phyloP scores from a whole-genome alignment of 179 eudicot genomes.

The Patellifolia procumbens region DNA sequence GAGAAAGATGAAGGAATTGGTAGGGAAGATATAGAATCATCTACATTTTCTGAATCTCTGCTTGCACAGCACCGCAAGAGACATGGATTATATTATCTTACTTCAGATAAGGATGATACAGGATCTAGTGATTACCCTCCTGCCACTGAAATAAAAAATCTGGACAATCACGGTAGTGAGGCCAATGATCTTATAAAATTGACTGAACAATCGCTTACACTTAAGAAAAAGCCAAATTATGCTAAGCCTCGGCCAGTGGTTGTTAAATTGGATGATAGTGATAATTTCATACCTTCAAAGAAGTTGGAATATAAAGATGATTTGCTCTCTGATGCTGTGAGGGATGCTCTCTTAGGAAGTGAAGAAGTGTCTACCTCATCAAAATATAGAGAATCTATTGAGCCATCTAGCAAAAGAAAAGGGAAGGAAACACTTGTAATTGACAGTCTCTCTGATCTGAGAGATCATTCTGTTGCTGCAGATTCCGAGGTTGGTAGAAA shows the following conservation, averaged over 20 bases:
- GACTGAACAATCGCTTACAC: constrained; percentile 66
- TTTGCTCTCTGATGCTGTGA: constrained; percentile 72
- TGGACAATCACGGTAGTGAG: constrained; percentile 36
- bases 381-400: constrained; percentile 34
- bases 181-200: constrained; percentile 73
- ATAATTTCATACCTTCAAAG: constrained; percentile 34
- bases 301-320: constrained; percentile 47
- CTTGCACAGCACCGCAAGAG: constrained; percentile 79
- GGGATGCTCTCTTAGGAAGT: constrained; percentile 59
- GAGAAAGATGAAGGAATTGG: constrained; percentile 32
- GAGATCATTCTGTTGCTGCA: constrained; percentile 24
- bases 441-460: constrained; percentile 33
- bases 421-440: constrained; percentile 52
- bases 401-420: constrained; percentile 42
- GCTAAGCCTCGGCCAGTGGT: constrained; percentile 80
- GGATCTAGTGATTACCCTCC: constrained; percentile 65
- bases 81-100: constrained; percentile 82
- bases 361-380: constrained; percentile 51
- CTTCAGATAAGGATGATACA: constrained; percentile 55
- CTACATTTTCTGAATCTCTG: constrained; percentile 61
- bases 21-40: constrained; percentile 55
- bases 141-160: constrained; percentile 55
- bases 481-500: constrained; percentile 41
- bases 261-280: constrained; percentile 74
- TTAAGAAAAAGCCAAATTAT: constrained; percentile 63